Conservation (phyloP, 768 basidiomycete genomes). For the Tricholoma matsutake region DNA sequence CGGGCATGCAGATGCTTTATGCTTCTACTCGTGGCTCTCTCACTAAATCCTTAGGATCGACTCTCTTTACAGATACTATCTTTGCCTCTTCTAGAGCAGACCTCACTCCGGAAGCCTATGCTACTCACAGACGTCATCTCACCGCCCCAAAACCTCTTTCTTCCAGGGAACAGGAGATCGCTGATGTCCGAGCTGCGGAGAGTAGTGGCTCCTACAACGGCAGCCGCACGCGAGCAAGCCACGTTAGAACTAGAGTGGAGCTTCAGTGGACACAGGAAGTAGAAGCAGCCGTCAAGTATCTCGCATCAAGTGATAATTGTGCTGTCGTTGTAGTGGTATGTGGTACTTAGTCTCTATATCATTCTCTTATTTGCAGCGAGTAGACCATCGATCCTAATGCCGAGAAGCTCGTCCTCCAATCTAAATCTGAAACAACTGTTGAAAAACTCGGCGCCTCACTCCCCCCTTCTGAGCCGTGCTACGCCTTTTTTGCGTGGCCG, state of each 20-base stretch:
- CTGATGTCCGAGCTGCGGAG: conserved; percentile 74
- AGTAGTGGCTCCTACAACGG: conserved; percentile 52
- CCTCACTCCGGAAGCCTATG: conserved; percentile 66
- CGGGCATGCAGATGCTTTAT: conserved; percentile 71
- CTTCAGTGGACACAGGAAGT: conserved; percentile 67
- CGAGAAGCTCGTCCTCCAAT: conserved; percentile 54
- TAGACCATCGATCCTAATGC: conserved; percentile 61
- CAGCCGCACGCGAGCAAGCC: conserved; percentile 51
- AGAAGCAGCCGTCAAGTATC: conserved; percentile 57
- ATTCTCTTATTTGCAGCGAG: conserved; percentile 23
- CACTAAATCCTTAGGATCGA: conserved; percentile 70
- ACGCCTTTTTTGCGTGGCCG: conserved; percentile 67
- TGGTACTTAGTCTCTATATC: background rate
- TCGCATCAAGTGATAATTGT: conserved; percentile 47
- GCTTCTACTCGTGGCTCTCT: conserved; percentile 73
- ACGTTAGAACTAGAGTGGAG: conserved; percentile 58
- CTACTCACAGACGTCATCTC: conserved; percentile 65
- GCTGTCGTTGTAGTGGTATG: conserved; percentile 64
- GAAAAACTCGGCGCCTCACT: conserved; percentile 46
- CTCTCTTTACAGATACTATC: conserved; percentile 67
- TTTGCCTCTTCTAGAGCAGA: conserved; percentile 76
- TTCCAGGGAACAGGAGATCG: conserved; percentile 78
- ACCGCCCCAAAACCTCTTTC: conserved; percentile 82
- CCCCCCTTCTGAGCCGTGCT: conserved; percentile 60
- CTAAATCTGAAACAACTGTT: conserved; percentile 35